Base-by-base conservation (phyloP, 2,329 filamentous ascomycete species). In the Aspergillus calidoustus region DNA sequence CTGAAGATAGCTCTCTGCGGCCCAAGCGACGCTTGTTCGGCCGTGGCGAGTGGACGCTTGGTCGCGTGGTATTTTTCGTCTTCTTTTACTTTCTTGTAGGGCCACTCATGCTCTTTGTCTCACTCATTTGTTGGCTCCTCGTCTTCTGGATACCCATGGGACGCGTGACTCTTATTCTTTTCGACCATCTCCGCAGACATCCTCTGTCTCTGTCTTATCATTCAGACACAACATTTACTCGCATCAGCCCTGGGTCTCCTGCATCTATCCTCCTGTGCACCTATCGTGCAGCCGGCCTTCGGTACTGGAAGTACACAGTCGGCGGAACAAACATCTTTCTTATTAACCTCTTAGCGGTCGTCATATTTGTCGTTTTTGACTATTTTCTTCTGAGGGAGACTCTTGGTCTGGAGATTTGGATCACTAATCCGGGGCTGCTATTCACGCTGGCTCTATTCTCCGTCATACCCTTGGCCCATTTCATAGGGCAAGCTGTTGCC, bases 61-160 rank as follows among this genome's bases (percentile, higher is more conserved):
- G 95, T 60, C 89, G 95, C 56, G 91, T 99, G 68, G 89, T 98
- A 72, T 99, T 97, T 83, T 99, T 97, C 80, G 72, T 93, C 65
- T 94, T 96, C 82, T 99, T 98, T 82, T 98, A 97, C 80, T 91
- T 92, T 69, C 82, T 98, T 62, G 89, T 99, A 66, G 92, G 91
- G 3, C 95, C 95, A 1, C 86, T 91, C 22, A 85, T 98, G 66
- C 89, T 98, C 68, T 72, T 96, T 48, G 93, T 95, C 41, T 97
- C 93, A 8, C 87, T 86, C 28, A 86, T 96, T 62, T 99, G 95
- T 80, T 99, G 94, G 93, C 89, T 99, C 72, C 79, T 98, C 67
- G 95, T 99, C 61, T 99, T 99, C 80, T 93, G 89, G 83, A 99
- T 99, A 57, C 96, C 95, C 8, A 99, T 99, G 95, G 96, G 93